Conservation (phyloP, 2,329 filamentous ascomycete species). For the Didymella keratinophila region DNA sequence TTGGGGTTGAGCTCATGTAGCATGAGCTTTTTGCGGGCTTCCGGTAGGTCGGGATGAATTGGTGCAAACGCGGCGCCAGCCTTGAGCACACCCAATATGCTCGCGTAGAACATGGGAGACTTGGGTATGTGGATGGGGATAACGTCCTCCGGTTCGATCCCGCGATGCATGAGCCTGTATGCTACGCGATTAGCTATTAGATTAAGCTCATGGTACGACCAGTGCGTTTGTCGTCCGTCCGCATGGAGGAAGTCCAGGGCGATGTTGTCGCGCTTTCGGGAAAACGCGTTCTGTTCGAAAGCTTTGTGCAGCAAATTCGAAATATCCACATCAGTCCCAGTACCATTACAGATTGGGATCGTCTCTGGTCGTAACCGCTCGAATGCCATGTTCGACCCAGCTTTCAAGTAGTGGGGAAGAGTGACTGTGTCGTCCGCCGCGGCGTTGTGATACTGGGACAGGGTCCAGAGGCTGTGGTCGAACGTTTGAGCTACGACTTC, state of each 20-base stretch:
- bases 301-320: constrained; percentile 46
- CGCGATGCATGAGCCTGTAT: constrained; percentile 35
- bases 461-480: constrained; percentile 34
- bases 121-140: constrained; percentile 49
- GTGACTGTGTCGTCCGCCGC: constrained; percentile 33
- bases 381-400: constrained; percentile 37
- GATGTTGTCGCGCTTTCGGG: constrained; percentile 31
- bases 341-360: neutral
- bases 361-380: constrained; percentile 11
- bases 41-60: constrained; percentile 47
- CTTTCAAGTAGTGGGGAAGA: constrained; percentile 33
- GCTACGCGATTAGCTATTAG: constrained; percentile 46
- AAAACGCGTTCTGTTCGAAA: constrained; percentile 48
- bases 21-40: constrained; percentile 48
- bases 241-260: constrained; percentile 52
- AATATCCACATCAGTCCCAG: neutral
- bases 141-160: constrained; percentile 42
- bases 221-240: constrained; percentile 40
- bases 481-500: constrained; percentile 40
- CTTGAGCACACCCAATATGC: constrained; percentile 52
- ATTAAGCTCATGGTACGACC: constrained; percentile 46
- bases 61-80: constrained; percentile 51
- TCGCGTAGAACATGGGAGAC: constrained; percentile 47
- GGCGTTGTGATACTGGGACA: constrained; percentile 32
- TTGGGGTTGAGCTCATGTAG: constrained; percentile 45